Base-by-base conservation (phyloP, 2,329 filamentous ascomycete species). In the Fusarium continuum region DNA sequence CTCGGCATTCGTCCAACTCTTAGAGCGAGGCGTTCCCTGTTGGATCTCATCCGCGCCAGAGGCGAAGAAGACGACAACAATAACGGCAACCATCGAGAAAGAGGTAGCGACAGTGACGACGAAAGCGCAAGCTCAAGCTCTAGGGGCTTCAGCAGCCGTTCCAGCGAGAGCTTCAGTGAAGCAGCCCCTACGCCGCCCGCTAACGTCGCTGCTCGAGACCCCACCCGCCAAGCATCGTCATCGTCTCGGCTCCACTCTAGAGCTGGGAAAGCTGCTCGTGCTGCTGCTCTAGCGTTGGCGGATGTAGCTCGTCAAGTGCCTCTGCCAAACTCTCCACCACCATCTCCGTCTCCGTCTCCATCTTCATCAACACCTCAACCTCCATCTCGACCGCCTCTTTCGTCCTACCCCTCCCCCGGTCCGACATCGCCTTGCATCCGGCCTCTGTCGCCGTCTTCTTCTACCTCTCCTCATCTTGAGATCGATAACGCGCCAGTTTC, bases 1-100 rank as follows among this genome's bases (percentile, higher is more conserved):
- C 75, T 83, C 70, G 83, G 82, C 75, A 76, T 84, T 55, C 77
- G 76, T 54, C 80, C 80, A 48, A 77, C 76, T 59, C 75, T 85
- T 65, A 80, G 77, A 80, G 79, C 81, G 69, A 79, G 82, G 75
- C 82, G 80, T 68, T 84, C 82, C 61, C 74, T 85, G 67, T 78
- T 85, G 73, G 82, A 85, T 60, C 77, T 85, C 56, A 74, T 81
- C 64, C 76, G 77, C 59, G 70, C 75, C 65, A 70, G 71, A 56
- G 75, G 70, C 70, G 69, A 70, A 68, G 67, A 66, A 55, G 67
- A 63, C 56, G 63, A 52, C 64, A 45, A 59, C 65, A 40, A 59
- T 64, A 40, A 40, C 61, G 52, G 28, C 31, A 58, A 36, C 22
- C 45, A 52, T 34, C 25, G 31, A 52, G 55, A 58, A 10, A 53